Percentiles rank a stretch among this genome's conserved stretches.
Conservation (phyloP, 2,329 filamentous ascomycete species). For the Neonectria magnoliae region DNA sequence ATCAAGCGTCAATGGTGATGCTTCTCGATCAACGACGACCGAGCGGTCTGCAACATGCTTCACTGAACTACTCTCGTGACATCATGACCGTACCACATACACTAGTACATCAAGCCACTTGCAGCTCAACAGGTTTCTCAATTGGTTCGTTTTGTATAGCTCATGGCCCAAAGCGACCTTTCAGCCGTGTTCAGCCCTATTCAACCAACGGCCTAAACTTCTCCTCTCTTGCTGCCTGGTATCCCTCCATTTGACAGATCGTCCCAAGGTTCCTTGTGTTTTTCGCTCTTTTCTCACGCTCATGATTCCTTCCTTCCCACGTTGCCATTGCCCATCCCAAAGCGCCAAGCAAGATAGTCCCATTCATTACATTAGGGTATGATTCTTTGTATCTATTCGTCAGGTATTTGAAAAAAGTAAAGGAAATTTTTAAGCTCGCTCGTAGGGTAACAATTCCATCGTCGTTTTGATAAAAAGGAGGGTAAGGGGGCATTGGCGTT, state of each 20-base stretch:
- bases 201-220: neutral
- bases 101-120: neutral
- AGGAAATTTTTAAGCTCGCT: conserved; percentile 24
- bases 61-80: neutral
- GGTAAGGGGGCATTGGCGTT: conserved; percentile 11
- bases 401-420: conserved; percentile 29
- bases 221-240: conserved; percentile 2
- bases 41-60: neutral
- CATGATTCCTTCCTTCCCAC: conserved; percentile 24
- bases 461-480: conserved; percentile 9
- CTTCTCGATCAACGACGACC: neutral
- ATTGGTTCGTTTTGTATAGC: neutral
- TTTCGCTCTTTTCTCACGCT: conserved; percentile 13
- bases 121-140: neutral
- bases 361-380: conserved; percentile 46
- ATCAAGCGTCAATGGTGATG: neutral
- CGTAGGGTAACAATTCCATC: conserved; percentile 20
- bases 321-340: conserved; percentile 24
- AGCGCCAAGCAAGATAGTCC: conserved; percentile 37
- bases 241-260: conserved; percentile 7
- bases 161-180: neutral
- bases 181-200: neutral
- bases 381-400: conserved; percentile 40
- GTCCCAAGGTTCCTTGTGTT: conserved; percentile 13
- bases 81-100: neutral